Base-by-base conservation (phyloP, 768 basidiomycete genomes). In the Leccinum incarnatum region DNA sequence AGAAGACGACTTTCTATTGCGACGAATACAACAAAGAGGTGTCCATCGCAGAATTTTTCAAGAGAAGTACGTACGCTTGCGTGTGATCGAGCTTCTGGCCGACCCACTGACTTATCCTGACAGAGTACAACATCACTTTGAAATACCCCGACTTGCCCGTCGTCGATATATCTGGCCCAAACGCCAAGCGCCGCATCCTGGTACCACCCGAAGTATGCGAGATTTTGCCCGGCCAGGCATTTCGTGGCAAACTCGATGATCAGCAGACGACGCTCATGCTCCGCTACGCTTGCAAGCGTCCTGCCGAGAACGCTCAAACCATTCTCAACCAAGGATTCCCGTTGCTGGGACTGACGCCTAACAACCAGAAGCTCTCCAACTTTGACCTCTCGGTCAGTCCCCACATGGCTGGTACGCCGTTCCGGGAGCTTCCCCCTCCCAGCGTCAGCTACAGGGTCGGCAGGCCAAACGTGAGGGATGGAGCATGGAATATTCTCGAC, bases 401-500 rank as follows among this genome's bases (percentile, higher is more conserved):
- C 1, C 67, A 85, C 52, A 89, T 93, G 88, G 69, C 82, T 0
- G 77, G 80, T 7, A 69, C 91, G 4, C 89, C 89, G 2, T 86
- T 71, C 2, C 82, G 91, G 15, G 80, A 88, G 58, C 81, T 94
- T 2, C 75, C 74, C 0, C 73, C 86, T 0, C 92, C 92, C 0
- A 59, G 61, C 1, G 65, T 93, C 52, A 74, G 75, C 2, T 93
- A 93, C 66, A 75, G 71, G 37, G 71, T 63, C 4, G 84, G 83
- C 2, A 67, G 56, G 6, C 67, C 70, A 3, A 78, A 72, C 14
- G 79, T 84, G 6, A 73, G 65, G 36, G 82, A 87, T 32, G 92
- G 86, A 1, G 81, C 82, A 40, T 93, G 91, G 91, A 93, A 93
- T 61, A 85, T 92, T 54, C 68, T 87, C 34, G 78, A 86, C 23